Conservation (phyloP, 2,329 filamentous ascomycete species). For the Trichophyton schoenleinii region DNA sequence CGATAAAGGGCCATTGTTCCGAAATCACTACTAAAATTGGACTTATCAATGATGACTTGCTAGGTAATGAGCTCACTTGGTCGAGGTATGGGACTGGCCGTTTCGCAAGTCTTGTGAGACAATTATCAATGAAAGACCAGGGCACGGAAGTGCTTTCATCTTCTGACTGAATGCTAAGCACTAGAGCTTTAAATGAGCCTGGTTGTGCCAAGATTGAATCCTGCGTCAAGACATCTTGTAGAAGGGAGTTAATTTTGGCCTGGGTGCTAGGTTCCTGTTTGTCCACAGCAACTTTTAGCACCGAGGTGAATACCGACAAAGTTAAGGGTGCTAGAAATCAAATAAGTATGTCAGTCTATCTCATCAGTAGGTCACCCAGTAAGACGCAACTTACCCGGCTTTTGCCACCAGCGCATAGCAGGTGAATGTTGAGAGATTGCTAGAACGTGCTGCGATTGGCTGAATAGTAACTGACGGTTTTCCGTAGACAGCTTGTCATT, state of each 20-base stretch:
- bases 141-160: constrained; percentile 23
- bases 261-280: constrained; percentile 22
- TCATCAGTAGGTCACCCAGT: constrained; percentile 9
- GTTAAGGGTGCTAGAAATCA: constrained; percentile 24
- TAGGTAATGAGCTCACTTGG: constrained; percentile 29
- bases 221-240: constrained; percentile 26
- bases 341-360: background rate
- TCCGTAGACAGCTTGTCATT: constrained; percentile 32
- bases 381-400: constrained; percentile 37
- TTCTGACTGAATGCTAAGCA: constrained; percentile 26
- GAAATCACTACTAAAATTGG: constrained; percentile 55
- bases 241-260: constrained; percentile 23
- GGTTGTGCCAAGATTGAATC: constrained; percentile 26
- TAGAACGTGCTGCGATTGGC: constrained; percentile 71
- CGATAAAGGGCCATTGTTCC: constrained; percentile 65
- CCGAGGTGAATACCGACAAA: constrained; percentile 30
- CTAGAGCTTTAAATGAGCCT: constrained; percentile 26
- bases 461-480: constrained; percentile 46
- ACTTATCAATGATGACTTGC: constrained; percentile 36
- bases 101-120: constrained; percentile 59
- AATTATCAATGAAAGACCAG: constrained; percentile 74
- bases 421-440: constrained; percentile 68
- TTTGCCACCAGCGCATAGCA: constrained; percentile 83
- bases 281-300: constrained; percentile 27
- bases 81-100: constrained; percentile 71